Evolutionary conservation across 1,139 yeast species (phyloP), one percentile per base, ranked within the genome.

Genomic region (Pichia sp.): DNA sequence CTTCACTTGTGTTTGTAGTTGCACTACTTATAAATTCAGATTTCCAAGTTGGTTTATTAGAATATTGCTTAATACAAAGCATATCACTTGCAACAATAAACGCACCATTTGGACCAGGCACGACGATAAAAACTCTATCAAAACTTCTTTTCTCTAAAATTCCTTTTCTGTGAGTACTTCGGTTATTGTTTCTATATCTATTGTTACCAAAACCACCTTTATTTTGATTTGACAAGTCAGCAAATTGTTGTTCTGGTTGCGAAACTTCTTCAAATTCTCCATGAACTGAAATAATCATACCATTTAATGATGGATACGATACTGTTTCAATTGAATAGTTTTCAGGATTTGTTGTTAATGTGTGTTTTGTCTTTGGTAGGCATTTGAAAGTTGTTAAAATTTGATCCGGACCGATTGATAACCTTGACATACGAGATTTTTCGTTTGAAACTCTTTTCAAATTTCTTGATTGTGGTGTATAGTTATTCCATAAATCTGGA

Each of bases 31-130:
- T 34, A 3, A 49, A 14, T 16, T 16, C 42, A 28, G 33, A 11
- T n/a, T 38, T 53, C 91, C 90, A 87, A 0, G 90, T 82, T 31
- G 79, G 75, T 8, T 71, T 66, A 5, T 80, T 83, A 1, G 85
- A 75, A 57, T 72, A 79, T 5, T 85, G 78, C 57, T 96, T 79
- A 1, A 93, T 70, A 9, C 83, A 75, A 51, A 91, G 73, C 63
- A 87, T 69, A 68, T 93, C 99, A 48, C 95, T 84, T 16, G 96
- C 96, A 36, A 93, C 83, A 25, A 91, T 74, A 75, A 88, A 82
- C 44, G 80, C 72, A 5, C 88, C 89, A 57, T 76, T 75, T 19
- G 83, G 80, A 3, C 83, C 84, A 1, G 93, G 95, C 6, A 87
- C 81, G 33, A 89, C 80, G n/a, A 88, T 74, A 67, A 93, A 83